A percentile compares a stretch with the other conserved stretches of the same genome.
phyloP scores from a whole-genome alignment of 164 flowering plant species.

The Piper betle region DNA sequence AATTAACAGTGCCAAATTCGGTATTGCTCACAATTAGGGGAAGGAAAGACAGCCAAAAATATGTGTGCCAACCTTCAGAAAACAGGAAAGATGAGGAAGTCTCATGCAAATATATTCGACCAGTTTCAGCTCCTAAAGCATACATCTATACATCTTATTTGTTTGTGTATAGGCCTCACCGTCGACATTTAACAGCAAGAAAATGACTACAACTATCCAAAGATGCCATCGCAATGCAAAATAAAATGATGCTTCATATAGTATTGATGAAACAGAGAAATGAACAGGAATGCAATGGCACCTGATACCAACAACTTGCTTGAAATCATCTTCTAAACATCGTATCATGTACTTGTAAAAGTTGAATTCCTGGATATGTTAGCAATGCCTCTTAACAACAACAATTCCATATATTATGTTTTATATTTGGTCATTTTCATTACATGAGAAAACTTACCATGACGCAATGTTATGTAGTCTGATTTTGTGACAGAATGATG shows the following conservation, averaged over 20 bases:
- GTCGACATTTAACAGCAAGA: constrained; percentile 64
- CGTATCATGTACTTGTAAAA: constrained; percentile 71
- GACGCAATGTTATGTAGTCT: constrained; percentile 36
- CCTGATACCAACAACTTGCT: constrained; percentile 71
- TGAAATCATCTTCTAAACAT: constrained; percentile 55
- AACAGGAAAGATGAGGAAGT: background rate
- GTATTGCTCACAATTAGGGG: constrained; percentile 57
- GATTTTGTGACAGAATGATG: constrained; percentile 51
- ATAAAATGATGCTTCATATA: background rate
- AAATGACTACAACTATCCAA: constrained; percentile 73
- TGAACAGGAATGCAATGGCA: constrained; percentile 6
- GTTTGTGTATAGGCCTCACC: constrained; percentile 25
- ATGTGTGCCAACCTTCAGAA: constrained; percentile 85
- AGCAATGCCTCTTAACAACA: constrained; percentile 44
- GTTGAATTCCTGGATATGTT: constrained; percentile 31
- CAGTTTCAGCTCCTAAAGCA: too few species aligned
- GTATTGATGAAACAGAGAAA: background rate
- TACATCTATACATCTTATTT: too few species aligned
- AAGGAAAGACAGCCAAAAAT: constrained; percentile 77
- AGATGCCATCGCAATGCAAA: constrained; percentile 43
- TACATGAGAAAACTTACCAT: constrained; percentile 4
- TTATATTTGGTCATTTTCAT: background rate
- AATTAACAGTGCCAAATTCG: too few species aligned
- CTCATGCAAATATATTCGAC: too few species aligned
- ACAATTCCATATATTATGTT: too few species aligned